phyloP scores from a whole-genome alignment of 306 rosid genomes.

The Cyamopsis tetragonoloba region DNA sequence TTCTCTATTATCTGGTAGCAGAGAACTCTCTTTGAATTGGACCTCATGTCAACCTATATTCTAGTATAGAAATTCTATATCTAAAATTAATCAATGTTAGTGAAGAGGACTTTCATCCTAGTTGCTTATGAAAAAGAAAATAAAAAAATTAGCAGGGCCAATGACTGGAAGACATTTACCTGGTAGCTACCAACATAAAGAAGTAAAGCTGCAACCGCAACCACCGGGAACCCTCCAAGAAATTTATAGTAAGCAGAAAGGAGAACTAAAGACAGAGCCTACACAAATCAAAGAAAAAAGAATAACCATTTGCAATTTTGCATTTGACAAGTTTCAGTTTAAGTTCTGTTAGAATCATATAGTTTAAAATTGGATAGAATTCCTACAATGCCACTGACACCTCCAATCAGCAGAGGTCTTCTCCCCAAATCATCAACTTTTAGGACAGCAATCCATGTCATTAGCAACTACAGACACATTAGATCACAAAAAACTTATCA shows the following conservation, averaged over 20 bases:
- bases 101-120: background rate
- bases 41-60: slow-evolving; percentile 1
- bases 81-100: background rate
- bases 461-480: slow-evolving; percentile 57
- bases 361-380: slow-evolving; percentile 24
- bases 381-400: slow-evolving; percentile 93
- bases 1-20: slow-evolving; percentile 3
- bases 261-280: slow-evolving; percentile 75
- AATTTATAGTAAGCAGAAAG: slow-evolving; percentile 86
- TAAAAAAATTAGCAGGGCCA: slow-evolving; percentile 5
- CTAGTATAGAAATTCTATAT: background rate
- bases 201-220: slow-evolving; percentile 89
- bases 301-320: slow-evolving; percentile 20
- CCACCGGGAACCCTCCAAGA: slow-evolving; percentile 77
- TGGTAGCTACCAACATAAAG: slow-evolving; percentile 97
- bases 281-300: slow-evolving; percentile 23
- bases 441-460: slow-evolving; percentile 84
- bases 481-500: slow-evolving; percentile 14
- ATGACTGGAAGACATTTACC: slow-evolving; percentile 41
- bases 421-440: slow-evolving; percentile 97
- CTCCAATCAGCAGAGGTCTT: slow-evolving; percentile 80
- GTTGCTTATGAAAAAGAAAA: slow-evolving; percentile 6
- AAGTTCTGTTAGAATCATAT: background rate
- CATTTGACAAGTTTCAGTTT: slow-evolving; percentile 21
- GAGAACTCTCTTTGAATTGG: background rate